Evolutionary conservation across 495 filamentous ascomycete species (phyloP).

Genomic region (Lentithecium fluviatile): DNA sequence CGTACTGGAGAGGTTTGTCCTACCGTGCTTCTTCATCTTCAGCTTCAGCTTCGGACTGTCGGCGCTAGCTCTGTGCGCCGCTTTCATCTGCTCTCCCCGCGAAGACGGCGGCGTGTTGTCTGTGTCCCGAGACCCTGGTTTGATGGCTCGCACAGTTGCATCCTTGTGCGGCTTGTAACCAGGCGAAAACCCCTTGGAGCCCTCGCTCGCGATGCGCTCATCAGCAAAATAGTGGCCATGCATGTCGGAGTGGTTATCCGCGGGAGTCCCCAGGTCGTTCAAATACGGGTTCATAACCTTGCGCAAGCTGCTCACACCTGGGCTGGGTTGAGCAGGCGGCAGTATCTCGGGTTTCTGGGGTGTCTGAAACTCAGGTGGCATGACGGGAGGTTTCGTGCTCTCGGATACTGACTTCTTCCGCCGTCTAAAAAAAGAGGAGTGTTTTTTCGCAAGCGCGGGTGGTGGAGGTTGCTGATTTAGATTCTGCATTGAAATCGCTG

Average conservation of each 20-base stretch:
- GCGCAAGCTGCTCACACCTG: constrained; percentile 76
- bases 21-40: constrained; percentile 29
- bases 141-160: constrained; percentile 58
- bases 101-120: constrained; percentile 32
- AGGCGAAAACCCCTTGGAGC: constrained; percentile 56
- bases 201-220: constrained; percentile 35
- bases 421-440: constrained; percentile 86
- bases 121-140: constrained; percentile 26
- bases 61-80: constrained; percentile 11
- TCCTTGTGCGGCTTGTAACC: constrained; percentile 61
- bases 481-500: constrained; percentile 15
- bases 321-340: constrained; percentile 59
- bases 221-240: constrained; percentile 32
- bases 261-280: constrained; percentile 33
- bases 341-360: constrained; percentile 35
- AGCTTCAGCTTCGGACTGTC: constrained; percentile 34
- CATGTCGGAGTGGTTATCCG: constrained; percentile 30
- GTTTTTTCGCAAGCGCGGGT: constrained; percentile 77
- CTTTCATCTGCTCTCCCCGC: constrained; percentile 22
- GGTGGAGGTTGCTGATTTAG: constrained; percentile 43
- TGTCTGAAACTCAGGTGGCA: constrained; percentile 40
- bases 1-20: constrained; percentile 21
- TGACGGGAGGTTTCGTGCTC: constrained; percentile 51
- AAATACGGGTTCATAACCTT: constrained; percentile 90
- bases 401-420: constrained; percentile 81